A percentile compares a stretch with the other conserved stretches of the same genome.
These are phyloP conservation scores for Lactifluus echinatus DNA, from an alignment of 768 basidiomycete genomes.

Conservation along the genomic window DNA sequence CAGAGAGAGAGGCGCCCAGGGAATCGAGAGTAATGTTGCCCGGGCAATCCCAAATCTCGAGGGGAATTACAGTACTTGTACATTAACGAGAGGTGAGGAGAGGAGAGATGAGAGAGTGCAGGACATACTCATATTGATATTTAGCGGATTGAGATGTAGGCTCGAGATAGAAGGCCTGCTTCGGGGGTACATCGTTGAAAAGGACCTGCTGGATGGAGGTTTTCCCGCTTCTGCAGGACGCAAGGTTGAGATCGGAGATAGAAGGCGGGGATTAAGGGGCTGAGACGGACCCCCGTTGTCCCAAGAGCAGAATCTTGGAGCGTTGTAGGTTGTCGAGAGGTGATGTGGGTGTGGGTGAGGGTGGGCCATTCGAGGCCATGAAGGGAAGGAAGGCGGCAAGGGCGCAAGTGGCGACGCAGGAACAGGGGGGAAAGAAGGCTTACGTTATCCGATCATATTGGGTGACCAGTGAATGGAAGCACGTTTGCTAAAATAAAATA, in stretches of 20 bases:
- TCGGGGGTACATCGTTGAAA: conserved; percentile 76
- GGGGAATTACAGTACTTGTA: conserved; percentile 75
- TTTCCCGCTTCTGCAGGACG: conserved; percentile 67
- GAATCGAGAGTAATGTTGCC: conserved; percentile 74
- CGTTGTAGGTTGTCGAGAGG: conserved; percentile 29
- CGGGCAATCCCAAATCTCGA: conserved; percentile 95
- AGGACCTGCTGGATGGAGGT: conserved; percentile 86
- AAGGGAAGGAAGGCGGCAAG: not conserved
- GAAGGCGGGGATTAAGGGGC: not conserved
- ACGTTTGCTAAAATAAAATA: too few relatives aligned
- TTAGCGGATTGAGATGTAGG: conserved; percentile 72
- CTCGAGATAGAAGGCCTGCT: conserved; percentile 86
- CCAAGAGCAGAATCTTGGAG: conserved; percentile 66
- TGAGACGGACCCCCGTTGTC: conserved; percentile 51
- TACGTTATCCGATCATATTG: not conserved
- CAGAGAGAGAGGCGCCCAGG: conserved; percentile 64
- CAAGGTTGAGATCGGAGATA: not conserved
- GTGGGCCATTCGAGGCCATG: conserved; percentile 9
- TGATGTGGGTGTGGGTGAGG: not conserved
- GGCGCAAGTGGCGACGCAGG: not conserved
- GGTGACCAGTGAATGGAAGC: not conserved
- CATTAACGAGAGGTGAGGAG: not conserved
- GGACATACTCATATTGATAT: conserved; percentile 70
- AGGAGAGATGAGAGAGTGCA: not conserved
- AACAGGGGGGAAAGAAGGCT: not conserved